Evolutionary conservation across 345 rosid genomes (phyloP), one percentile per base, ranked within the genome.

Genomic region (Moringa oleifera): DNA sequence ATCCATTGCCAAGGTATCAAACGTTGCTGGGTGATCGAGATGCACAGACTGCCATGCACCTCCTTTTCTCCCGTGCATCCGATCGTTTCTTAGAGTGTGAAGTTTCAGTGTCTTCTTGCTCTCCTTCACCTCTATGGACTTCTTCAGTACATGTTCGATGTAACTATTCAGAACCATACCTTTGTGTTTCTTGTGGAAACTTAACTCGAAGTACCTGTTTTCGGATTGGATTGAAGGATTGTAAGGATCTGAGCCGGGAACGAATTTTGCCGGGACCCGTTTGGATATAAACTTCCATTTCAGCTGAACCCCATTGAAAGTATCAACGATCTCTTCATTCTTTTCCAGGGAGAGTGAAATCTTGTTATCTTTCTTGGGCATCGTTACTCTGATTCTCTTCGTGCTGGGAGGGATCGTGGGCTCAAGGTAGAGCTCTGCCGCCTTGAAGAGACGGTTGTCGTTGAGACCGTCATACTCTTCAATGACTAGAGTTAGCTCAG

Each of bases 351-450:
- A 74, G 0, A 69, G 0, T 7, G 71, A 57, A 13, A 68, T 17
- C 20, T 63, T 72, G 54, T 17, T 20, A 47, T 69, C 65, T 23
- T 20, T 67, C 1, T 28, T 69, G 13, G 80, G 64, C 19, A 69
- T 4, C 20, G 50, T 55, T 23, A 64, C 41, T 51, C 66, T 67
- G 61, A 75, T 59, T 53, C 71, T 54, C 18, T 58, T 62, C 0
- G 69, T 19, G 18, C 62, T 0, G 4, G 78, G 73, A 0, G 80
- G 60, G 33, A 70, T 61, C 2, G 69, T 61, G 67, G 81, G 67
- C 55, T 77, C 76, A 18, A 81, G 69, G 63, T 77, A 81, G 61
- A 81, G 49, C 51, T 68, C 57, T 7, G 75, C 75, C 0, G 85
- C 74, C 56, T 19, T 59, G 55, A 70, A 80, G 61, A 77, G 72